These are phyloP conservation scores for Daldinia sp. DNA, from an alignment of 2,329 filamentous ascomycete genomes.

Conservation along the genomic window DNA sequence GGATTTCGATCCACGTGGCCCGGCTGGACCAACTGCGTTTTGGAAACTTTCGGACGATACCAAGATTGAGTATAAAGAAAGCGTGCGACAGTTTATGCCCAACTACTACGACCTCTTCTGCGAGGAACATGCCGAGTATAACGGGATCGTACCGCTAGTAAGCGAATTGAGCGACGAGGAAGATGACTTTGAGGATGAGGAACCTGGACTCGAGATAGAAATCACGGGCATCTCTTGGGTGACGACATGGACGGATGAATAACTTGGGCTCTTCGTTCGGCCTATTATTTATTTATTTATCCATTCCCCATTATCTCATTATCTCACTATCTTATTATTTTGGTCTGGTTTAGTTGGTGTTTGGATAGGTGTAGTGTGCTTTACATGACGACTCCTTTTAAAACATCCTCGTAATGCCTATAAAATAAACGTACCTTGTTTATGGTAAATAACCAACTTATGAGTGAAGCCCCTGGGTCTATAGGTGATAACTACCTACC, in stretches of 20 bases:
- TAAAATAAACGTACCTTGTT: too few species aligned
- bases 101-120: background rate
- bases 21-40: conserved; percentile 77
- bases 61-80: conserved; percentile 41
- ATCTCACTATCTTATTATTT: background rate
- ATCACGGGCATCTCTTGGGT: conserved; percentile 29
- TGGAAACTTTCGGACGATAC: conserved; percentile 73
- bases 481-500: too few species aligned
- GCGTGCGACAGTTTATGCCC: conserved; percentile 42
- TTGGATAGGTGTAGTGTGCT: background rate
- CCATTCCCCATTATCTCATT: too few species aligned
- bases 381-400: background rate
- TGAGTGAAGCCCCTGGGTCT: too few species aligned
- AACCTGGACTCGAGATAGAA: conserved; percentile 39
- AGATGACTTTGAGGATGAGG: conserved; percentile 34
- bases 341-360: background rate
- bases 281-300: too few species aligned
- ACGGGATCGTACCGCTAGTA: too few species aligned
- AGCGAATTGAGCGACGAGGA: conserved; percentile 35
- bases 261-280: conserved; percentile 1
- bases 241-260: conserved; percentile 38
- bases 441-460: too few species aligned
- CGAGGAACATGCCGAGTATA: too few species aligned
- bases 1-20: conserved; percentile 72
- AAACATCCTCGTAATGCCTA: too few species aligned